A percentile compares a stretch with the other conserved stretches of the same genome.
phyloP scores from a whole-genome alignment of 768 basidiomycete genomes.

The Tubosaeta brunneosetosa region DNA sequence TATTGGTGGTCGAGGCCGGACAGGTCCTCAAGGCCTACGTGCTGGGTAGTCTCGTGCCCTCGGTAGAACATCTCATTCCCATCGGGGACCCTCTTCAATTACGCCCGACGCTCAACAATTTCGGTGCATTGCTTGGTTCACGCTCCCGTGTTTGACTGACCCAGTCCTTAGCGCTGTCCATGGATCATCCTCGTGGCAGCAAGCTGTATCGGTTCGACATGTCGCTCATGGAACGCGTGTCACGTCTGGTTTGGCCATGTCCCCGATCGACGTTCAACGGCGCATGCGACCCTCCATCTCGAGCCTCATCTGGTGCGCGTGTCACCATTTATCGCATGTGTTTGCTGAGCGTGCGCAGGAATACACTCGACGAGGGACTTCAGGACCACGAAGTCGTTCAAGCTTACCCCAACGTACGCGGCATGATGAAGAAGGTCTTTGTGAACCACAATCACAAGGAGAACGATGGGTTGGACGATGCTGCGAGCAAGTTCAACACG shows the following conservation, averaged over 20 bases:
- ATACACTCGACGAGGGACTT: slow-evolving; percentile 57
- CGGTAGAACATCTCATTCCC: slow-evolving; percentile 67
- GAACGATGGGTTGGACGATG: slow-evolving; percentile 54
- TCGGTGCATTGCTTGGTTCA: slow-evolving; percentile 35
- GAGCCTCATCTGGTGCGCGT: slow-evolving; percentile 34
- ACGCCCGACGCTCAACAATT: slow-evolving; percentile 63
- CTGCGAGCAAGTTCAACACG: slow-evolving; percentile 58
- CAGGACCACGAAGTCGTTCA: slow-evolving; percentile 52
- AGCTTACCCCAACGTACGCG: slow-evolving; percentile 52
- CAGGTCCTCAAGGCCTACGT: slow-evolving; percentile 81
- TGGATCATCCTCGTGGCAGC: slow-evolving; percentile 57
- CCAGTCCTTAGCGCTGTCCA: slow-evolving; percentile 48
- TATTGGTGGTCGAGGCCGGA: slow-evolving; percentile 73
- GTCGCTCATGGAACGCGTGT: slow-evolving; percentile 73
- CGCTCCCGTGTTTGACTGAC: not conserved
- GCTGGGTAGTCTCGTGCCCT: slow-evolving; percentile 55
- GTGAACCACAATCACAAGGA: slow-evolving; percentile 59
- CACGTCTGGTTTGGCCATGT: slow-evolving; percentile 58
- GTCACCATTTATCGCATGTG: not conserved
- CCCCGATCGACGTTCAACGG: slow-evolving; percentile 64
- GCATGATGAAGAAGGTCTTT: slow-evolving; percentile 61
- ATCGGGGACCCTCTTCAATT: slow-evolving; percentile 82
- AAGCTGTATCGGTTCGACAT: slow-evolving; percentile 62
- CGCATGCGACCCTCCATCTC: slow-evolving; percentile 74
- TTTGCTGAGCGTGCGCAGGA: slow-evolving; percentile 27